phyloP scores from a whole-genome alignment of 1,139 yeast genomes.

The Yamadazyma spencermartinsiae region DNA sequence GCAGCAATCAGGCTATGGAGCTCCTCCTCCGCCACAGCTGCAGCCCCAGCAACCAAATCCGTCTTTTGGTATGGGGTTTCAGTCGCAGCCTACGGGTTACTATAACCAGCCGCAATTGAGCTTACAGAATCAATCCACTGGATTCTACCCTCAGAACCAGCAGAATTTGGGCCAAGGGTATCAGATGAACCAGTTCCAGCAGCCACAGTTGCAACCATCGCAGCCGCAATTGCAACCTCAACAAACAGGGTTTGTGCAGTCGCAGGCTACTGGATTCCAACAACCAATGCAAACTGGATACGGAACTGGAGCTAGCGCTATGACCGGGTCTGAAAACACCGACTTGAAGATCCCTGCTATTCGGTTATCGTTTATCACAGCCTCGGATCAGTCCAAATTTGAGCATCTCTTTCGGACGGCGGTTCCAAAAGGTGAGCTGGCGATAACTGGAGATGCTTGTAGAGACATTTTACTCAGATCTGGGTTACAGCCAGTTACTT shows the following conservation, averaged over 20 bases:
- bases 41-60: slow-evolving; percentile 16
- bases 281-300: slow-evolving; percentile 20
- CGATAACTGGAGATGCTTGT: slow-evolving; percentile 77
- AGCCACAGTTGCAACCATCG: slow-evolving; percentile 8
- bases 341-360: slow-evolving; percentile 60
- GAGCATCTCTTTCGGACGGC: slow-evolving; percentile 79
- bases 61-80: slow-evolving; percentile 10
- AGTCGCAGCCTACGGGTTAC: slow-evolving; percentile 2
- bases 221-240: slow-evolving; percentile 18
- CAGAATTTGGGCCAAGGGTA: slow-evolving; percentile 8
- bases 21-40: slow-evolving; percentile 20
- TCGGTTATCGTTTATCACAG: slow-evolving; percentile 80
- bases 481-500: slow-evolving; percentile 68
- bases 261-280: slow-evolving; percentile 27
- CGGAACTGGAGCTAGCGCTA: slow-evolving; percentile 22
- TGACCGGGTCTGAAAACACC: slow-evolving; percentile 25
- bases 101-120: slow-evolving; percentile 45
- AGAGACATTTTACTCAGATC: slow-evolving; percentile 80
- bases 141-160: slow-evolving; percentile 15
- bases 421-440: slow-evolving; percentile 73
- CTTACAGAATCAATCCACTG: slow-evolving; percentile 18
- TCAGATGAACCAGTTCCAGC: slow-evolving; percentile 16
- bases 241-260: slow-evolving; percentile 21
- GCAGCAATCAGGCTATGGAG: slow-evolving; percentile 21
- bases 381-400: slow-evolving; percentile 82